Evolutionary conservation across 2,329 filamentous ascomycete genomes (phyloP).

Genomic region (Pestalotiopsis sp.): DNA sequence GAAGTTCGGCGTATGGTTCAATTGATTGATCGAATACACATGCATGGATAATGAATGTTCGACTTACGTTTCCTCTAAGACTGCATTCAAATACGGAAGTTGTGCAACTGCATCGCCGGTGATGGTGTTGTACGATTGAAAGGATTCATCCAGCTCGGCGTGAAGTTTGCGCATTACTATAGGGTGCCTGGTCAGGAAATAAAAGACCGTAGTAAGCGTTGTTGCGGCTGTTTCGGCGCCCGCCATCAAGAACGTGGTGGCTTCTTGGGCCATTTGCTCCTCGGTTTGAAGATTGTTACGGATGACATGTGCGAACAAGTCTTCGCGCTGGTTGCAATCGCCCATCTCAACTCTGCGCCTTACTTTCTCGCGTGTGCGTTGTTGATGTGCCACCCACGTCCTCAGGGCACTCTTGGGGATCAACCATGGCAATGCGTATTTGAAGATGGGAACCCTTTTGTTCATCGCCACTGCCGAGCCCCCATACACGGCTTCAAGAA

Average conservation of each 20-base stretch:
- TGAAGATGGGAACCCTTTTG: constrained; percentile 16
- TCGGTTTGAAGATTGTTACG: constrained; percentile 11
- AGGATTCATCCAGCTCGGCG: constrained; percentile 16
- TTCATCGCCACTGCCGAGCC: constrained; percentile 12
- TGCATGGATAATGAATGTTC: background rate
- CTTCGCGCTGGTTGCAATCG: constrained; percentile 13
- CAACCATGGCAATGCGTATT: background rate
- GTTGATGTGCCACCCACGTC: constrained; percentile 9
- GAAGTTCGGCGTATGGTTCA: background rate
- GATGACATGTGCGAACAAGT: constrained; percentile 18
- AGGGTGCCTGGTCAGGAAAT: constrained; percentile 12
- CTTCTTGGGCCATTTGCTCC: constrained; percentile 15
- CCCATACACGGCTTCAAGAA: constrained; percentile 15
- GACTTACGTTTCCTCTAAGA: constrained; percentile 26
- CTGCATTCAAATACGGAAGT: constrained; percentile 29
- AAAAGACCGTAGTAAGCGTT: constrained; percentile 15
- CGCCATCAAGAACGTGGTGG: constrained; percentile 16
- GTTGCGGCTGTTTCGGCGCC: constrained; percentile 22
- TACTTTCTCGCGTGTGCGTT: constrained; percentile 17
- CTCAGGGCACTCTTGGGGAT: constrained; percentile 7
- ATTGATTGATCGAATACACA: background rate
- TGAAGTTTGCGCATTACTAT: constrained; percentile 11
- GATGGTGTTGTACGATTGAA: constrained; percentile 14
- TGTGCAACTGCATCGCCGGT: constrained; percentile 17
- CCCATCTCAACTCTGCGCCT: constrained; percentile 17